Evolutionary conservation across 2,329 filamentous ascomycete species (phyloP).

Genomic region (Ophiostoma ips): DNA sequence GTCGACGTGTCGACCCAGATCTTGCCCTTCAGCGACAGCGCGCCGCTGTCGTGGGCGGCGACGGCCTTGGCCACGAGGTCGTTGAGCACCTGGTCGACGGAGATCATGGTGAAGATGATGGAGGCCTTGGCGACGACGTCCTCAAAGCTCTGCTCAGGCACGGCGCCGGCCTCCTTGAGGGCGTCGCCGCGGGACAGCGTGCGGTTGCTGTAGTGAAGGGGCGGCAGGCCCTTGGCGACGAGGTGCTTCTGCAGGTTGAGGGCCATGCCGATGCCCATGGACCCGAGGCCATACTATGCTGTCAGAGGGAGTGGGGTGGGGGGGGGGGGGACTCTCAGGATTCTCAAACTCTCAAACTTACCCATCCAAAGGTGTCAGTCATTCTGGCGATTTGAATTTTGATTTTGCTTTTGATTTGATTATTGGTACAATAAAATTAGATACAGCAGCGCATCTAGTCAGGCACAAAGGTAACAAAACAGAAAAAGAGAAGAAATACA

Average conservation of each 20-base stretch:
- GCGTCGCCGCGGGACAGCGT: conserved; percentile 2
- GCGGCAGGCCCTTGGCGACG: not conserved
- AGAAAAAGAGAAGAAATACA: too few species aligned
- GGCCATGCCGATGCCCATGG: conserved; percentile 8
- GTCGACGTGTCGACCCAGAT: conserved; percentile 5
- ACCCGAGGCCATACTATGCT: not conserved
- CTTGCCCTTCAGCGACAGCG: not conserved
- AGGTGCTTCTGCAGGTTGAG: conserved; percentile 6
- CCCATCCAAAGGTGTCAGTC: conserved; percentile 4
- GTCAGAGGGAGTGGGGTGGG: not conserved
- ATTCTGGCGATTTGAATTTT: too few species aligned
- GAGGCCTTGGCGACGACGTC: not conserved
- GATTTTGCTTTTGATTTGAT: too few species aligned
- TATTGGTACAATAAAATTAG: too few species aligned
- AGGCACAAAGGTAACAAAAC: too few species aligned
- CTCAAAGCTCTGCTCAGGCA: not conserved
- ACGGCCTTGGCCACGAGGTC: not conserved
- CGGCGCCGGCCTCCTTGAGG: conserved; percentile 2
- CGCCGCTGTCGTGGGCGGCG: not conserved
- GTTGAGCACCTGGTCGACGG: conserved; percentile 4
- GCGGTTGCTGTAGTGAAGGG: conserved; percentile 7
- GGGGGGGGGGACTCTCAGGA: not conserved
- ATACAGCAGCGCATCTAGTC: too few species aligned
- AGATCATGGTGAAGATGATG: conserved; percentile 5
- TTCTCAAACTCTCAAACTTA: too few species aligned